Percentiles rank a stretch among this genome's conserved stretches.
These are phyloP conservation scores for Aristolochia fimbriata DNA, from an alignment of 164 flowering plant genomes.

Conservation along the genomic window DNA sequence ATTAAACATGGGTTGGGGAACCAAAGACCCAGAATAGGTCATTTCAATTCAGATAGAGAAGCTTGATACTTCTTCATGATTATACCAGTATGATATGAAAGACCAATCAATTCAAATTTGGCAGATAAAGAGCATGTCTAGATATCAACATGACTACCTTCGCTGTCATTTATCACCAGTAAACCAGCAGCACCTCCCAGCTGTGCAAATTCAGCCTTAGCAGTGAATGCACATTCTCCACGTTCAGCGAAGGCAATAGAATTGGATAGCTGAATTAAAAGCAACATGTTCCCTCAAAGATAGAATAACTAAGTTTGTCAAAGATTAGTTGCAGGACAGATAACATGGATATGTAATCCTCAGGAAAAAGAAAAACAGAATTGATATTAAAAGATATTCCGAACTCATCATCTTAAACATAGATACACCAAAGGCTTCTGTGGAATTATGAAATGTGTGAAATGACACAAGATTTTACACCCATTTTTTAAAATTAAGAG, in stretches of 20 bases:
- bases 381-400: too few relatives aligned
- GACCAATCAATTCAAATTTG: not conserved
- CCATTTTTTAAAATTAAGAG: too few relatives aligned
- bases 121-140: not conserved
- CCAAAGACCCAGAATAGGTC: too few relatives aligned
- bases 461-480: too few relatives aligned
- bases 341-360: not conserved
- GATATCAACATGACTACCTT: slow-evolving; percentile 31
- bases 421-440: too few relatives aligned
- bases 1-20: not conserved
- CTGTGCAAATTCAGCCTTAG: slow-evolving; percentile 62
- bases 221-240: slow-evolving; percentile 58
- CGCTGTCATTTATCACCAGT: slow-evolving; percentile 59
- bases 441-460: too few relatives aligned
- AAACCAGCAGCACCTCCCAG: slow-evolving; percentile 53
- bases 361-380: too few relatives aligned
- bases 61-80: too few relatives aligned
- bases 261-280: slow-evolving; percentile 41
- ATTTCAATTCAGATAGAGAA: too few relatives aligned
- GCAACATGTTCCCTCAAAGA: not conserved
- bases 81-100: not conserved
- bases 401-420: too few relatives aligned
- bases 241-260: slow-evolving; percentile 48
- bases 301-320: not conserved
- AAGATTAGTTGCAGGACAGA: not conserved